phyloP scores from a whole-genome alignment of 2,329 filamentous ascomycete species.

The Diaporthe longicolla region DNA sequence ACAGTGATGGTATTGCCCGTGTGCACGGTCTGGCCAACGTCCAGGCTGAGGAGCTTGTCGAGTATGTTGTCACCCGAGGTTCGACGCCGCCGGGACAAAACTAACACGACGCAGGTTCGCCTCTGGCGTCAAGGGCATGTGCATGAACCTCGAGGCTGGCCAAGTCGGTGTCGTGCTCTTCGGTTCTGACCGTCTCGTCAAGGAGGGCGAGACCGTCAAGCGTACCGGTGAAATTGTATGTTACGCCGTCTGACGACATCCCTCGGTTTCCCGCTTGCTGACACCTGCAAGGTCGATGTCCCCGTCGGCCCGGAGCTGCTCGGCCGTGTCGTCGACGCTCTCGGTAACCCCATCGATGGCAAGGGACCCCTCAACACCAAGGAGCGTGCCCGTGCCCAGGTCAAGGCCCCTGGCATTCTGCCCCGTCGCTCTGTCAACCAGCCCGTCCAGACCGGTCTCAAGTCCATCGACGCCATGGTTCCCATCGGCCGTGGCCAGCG shows the following conservation, averaged over 20 bases:
- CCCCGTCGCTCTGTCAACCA: slow-evolving; percentile 97
- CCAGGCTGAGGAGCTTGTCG: slow-evolving; percentile 99
- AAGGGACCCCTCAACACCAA: slow-evolving; percentile 97
- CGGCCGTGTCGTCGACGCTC: slow-evolving; percentile 97
- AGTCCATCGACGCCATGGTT: slow-evolving; percentile 99
- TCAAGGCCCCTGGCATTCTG: slow-evolving; percentile 99
- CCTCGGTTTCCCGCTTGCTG: slow-evolving; percentile 43
- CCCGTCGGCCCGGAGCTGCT: slow-evolving; percentile 94
- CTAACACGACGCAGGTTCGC: slow-evolving; percentile 79
- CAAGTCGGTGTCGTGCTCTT: slow-evolving; percentile 99
- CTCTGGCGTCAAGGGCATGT: slow-evolving; percentile 99
- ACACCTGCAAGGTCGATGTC: slow-evolving; percentile 84
- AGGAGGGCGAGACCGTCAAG: slow-evolving; percentile 99
- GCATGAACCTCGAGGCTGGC: slow-evolving; percentile 99
- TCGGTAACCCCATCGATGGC: slow-evolving; percentile 99
- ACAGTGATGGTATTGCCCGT: slow-evolving; percentile 99
- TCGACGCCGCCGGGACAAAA: slow-evolving; percentile 38
- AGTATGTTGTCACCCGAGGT: slow-evolving; percentile 76
- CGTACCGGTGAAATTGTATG: slow-evolving; percentile 99
- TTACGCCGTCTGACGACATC: slow-evolving; percentile 46
- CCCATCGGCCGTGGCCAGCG: slow-evolving; percentile 99
- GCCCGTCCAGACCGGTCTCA: slow-evolving; percentile 99
- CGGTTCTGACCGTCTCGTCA: slow-evolving; percentile 99
- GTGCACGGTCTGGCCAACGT: slow-evolving; percentile 99
- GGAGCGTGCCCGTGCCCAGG: slow-evolving; percentile 94